phyloP scores from a whole-genome alignment of 1,284 basidiomycete genomes.

The Microbotryum violaceum region DNA sequence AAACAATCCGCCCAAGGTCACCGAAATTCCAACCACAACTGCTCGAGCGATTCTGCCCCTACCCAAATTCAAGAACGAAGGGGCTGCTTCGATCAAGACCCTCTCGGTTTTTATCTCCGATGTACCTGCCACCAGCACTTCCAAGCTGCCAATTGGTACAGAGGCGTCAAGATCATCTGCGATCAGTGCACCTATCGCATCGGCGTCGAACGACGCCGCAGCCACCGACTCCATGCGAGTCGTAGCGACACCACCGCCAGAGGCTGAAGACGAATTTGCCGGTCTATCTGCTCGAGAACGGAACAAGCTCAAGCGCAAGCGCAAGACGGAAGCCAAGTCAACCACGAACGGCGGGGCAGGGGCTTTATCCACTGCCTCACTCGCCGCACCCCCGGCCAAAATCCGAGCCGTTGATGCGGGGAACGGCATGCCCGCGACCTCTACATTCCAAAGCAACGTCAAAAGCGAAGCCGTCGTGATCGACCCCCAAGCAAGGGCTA shows the following conservation, averaged over 20 bases:
- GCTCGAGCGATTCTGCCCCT: not conserved
- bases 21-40: not conserved
- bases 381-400: conserved; percentile 27
- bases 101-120: too few relatives aligned
- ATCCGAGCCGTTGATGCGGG: conserved; percentile 23
- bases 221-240: not conserved
- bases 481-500: conserved; percentile 33
- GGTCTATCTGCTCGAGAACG: conserved; percentile 63
- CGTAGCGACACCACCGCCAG: too few relatives aligned
- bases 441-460: not conserved
- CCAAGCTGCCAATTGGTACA: not conserved
- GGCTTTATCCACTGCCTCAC: conserved; percentile 43
- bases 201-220: not conserved
- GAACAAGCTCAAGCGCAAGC: conserved; percentile 82
- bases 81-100: too few relatives aligned
- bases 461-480: conserved; percentile 25
- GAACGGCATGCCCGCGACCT: not conserved
- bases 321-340: conserved; percentile 65
- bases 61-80: conserved; percentile 3
- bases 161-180: not conserved
- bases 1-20: not conserved
- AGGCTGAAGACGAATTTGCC: conserved; percentile 18
- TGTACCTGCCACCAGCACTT: too few relatives aligned
- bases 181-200: not conserved
- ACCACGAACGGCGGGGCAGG: conserved; percentile 1